phyloP scores from a whole-genome alignment of 148 eudicot genomes.

The Camellia granthamiana region DNA sequence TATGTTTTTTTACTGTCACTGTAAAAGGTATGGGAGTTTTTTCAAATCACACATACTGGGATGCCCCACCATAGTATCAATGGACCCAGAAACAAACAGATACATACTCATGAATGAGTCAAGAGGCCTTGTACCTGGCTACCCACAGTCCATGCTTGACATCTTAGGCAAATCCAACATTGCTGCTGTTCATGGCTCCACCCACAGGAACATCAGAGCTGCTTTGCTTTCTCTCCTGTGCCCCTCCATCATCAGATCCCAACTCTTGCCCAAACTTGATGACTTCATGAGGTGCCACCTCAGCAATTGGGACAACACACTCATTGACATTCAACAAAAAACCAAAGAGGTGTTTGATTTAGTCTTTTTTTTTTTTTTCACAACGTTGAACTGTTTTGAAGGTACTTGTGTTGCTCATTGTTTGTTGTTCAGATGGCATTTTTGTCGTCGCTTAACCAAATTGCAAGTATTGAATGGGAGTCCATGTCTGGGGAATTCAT shows the following conservation, averaged over 20 bases:
- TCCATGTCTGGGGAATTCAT: conserved; percentile 55
- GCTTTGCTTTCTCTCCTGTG: conserved; percentile 74
- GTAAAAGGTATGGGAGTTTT: conserved; percentile 67
- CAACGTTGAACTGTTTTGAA: neutral
- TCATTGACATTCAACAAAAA: conserved; percentile 85
- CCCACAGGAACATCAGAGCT: conserved; percentile 93
- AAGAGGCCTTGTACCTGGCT: conserved; percentile 89
- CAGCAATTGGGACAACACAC: conserved; percentile 50
- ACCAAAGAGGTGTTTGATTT: conserved; percentile 67
- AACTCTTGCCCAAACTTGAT: conserved; percentile 78
- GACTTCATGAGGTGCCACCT: conserved; percentile 84
- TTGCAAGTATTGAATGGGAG: conserved; percentile 55
- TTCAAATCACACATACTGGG: conserved; percentile 94
- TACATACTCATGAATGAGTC: conserved; percentile 77
- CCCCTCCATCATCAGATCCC: conserved; percentile 71
- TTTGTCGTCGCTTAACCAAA: conserved; percentile 68
- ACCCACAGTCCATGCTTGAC: conserved; percentile 90
- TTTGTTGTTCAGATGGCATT: conserved; percentile 69
- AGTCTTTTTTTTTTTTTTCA: no score
- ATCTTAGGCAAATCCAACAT: conserved; percentile 89
- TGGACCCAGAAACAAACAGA: conserved; percentile 87
- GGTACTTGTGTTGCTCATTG: neutral
- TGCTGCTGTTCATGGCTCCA: conserved; percentile 95
- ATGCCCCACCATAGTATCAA: conserved; percentile 88
- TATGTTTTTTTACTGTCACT: neutral